Conservation (phyloP, 495 filamentous ascomycete species). For the Penicillium taxi region DNA sequence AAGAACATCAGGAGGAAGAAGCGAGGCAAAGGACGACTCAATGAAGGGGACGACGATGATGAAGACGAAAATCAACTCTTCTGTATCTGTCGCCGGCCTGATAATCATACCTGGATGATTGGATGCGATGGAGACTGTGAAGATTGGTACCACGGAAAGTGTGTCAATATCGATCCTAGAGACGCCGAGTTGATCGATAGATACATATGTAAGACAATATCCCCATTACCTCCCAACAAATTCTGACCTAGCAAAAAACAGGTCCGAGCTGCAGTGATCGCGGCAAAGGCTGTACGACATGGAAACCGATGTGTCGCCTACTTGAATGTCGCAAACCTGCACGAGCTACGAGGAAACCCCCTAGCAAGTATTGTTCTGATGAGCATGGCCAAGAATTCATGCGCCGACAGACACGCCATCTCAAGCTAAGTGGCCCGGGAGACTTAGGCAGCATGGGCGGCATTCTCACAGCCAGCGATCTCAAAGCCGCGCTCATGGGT, state of each 20-base stretch:
- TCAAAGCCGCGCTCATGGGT: conserved; percentile 46
- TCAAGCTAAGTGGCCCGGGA: conserved; percentile 23
- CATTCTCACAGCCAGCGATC: conserved; percentile 47
- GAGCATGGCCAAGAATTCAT: conserved; percentile 56
- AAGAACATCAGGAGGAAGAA: conserved; percentile 27
- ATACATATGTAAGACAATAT: conserved; percentile 51
- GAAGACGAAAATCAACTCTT: conserved; percentile 48
- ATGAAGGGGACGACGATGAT: conserved; percentile 34
- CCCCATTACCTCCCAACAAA: background rate
- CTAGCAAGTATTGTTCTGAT: conserved; percentile 64
- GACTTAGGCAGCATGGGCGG: conserved; percentile 50
- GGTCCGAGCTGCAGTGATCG: conserved; percentile 51
- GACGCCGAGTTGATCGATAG: conserved; percentile 60
- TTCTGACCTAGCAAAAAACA: conserved; percentile 9
- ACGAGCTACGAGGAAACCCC: conserved; percentile 36
- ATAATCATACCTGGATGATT: conserved; percentile 73
- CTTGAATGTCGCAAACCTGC: conserved; percentile 54
- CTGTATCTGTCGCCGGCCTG: conserved; percentile 63
- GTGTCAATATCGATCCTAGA: conserved; percentile 53
- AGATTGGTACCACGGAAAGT: conserved; percentile 68
- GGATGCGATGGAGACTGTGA: conserved; percentile 64
- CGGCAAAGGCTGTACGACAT: conserved; percentile 51
- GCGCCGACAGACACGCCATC: conserved; percentile 28
- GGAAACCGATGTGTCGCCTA: conserved; percentile 62
- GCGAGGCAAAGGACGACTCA: conserved; percentile 7